These are phyloP conservation scores for Sphagnum magellanicum DNA, from an alignment of 228 moss, liverwort and hornwort genomes.

Conservation along the genomic window DNA sequence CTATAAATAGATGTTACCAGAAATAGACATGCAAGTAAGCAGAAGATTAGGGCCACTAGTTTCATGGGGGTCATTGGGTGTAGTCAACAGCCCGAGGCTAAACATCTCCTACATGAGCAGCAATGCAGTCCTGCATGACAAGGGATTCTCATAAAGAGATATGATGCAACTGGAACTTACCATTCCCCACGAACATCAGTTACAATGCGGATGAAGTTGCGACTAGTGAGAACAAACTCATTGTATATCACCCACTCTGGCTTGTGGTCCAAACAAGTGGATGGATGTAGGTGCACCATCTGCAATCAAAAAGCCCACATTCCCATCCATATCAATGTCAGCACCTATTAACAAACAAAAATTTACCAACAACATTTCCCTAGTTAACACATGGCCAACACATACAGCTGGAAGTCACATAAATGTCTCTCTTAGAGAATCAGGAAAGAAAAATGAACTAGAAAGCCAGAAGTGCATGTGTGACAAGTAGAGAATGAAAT, in stretches of 20 bases:
- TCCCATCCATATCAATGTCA: background rate
- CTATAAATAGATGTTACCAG: background rate
- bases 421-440: too few relatives aligned
- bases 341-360: background rate
- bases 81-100: too few relatives aligned
- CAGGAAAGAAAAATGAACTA: too few relatives aligned
- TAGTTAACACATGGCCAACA: too few relatives aligned
- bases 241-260: slow-evolving; percentile 99
- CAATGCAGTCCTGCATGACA: too few relatives aligned
- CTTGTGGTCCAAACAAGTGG: slow-evolving; percentile 96
- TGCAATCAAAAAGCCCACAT: slow-evolving; percentile 14
- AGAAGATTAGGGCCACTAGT: background rate
- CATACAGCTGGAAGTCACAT: too few relatives aligned
- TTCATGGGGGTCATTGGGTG: too few relatives aligned
- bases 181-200: slow-evolving; percentile 95
- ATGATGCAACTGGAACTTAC: slow-evolving; percentile 20
- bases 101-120: too few relatives aligned
- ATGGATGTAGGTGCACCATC: slow-evolving; percentile 99
- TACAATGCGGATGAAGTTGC: slow-evolving; percentile 95
- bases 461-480: too few relatives aligned
- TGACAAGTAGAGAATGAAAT: too few relatives aligned
- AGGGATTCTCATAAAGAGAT: too few relatives aligned
- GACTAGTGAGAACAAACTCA: slow-evolving; percentile 92
- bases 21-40: background rate
- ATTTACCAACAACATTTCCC: background rate